Evolutionary conservation across 805 yeast genomes (phyloP).

Genomic region (Priceomyces castillae): DNA sequence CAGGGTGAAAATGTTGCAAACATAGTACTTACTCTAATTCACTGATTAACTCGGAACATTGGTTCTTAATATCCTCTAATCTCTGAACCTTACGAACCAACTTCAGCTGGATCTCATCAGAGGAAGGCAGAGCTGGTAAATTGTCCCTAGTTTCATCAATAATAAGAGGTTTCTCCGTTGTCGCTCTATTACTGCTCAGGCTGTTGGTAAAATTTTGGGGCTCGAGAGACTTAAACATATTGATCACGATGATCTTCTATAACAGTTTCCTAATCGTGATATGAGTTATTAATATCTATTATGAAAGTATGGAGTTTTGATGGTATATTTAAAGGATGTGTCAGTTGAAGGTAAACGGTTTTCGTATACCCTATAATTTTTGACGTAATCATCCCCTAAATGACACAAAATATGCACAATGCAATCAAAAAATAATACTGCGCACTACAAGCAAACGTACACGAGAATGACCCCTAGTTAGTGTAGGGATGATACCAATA

Average conservation of each 20-base stretch:
- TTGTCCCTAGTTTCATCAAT: background rate
- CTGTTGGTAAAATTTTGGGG: background rate
- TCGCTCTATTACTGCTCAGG: background rate
- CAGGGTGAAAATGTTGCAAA: background rate
- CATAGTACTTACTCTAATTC: conserved; percentile 25
- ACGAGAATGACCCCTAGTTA: too few relatives aligned
- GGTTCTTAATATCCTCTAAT: conserved; percentile 31
- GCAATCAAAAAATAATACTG: background rate
- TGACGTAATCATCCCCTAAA: background rate
- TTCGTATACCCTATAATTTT: background rate
- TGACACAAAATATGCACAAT: conserved; percentile 1
- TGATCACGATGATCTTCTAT: too few relatives aligned
- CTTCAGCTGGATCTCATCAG: conserved; percentile 8
- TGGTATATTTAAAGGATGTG: background rate
- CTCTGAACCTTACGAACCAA: conserved; percentile 16
- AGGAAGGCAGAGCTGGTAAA: background rate
- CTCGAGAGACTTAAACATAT: conserved; percentile 1
- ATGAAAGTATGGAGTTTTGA: too few relatives aligned
- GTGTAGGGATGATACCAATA: too few relatives aligned
- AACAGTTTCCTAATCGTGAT: too few relatives aligned
- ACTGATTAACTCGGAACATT: conserved; percentile 29
- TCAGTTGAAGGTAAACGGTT: background rate
- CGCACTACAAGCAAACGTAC: too few relatives aligned
- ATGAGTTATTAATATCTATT: too few relatives aligned
- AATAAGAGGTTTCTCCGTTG: background rate